Base-by-base conservation (phyloP, 768 basidiomycete genomes). In the Symmetrospora coprosmae region DNA sequence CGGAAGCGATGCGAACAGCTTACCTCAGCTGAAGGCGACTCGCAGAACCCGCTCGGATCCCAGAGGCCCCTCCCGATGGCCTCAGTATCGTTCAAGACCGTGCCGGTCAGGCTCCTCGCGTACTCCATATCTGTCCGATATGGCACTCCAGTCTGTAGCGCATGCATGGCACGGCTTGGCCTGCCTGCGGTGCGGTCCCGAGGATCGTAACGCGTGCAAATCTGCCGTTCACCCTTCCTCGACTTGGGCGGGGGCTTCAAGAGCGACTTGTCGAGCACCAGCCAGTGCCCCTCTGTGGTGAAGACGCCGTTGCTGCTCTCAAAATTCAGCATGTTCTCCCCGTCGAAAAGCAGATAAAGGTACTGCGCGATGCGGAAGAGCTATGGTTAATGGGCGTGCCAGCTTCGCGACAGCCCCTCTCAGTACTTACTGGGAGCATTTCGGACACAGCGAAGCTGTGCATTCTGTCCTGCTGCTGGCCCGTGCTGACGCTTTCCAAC, bases 241-340 rank as follows among this genome's bases (percentile, higher is more conserved):
- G 52, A 58, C 30, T 41, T 34, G 8, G 53, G 35, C n/a, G 40
- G 9, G 30, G 31, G 45, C 0, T 40, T 78, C 28, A 85, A 74
- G 49, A 79, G 75, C 45, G 79, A 68, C 37, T 67, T 71, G 1
- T 80, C 81, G 19, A 94, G 78, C 11, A 77, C 77, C 41, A 99
- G 76, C 25, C 88, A 78, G 70, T 99, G 94, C 0, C 92, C 94
- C 72, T 97, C 94, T 0, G 94, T 99, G 5, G 90, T 87, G 70
- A 94, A 85, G 9, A 97, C 86, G 64, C 83, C 85, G 71, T 89
- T 86, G 0, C 85, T 85, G 69, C 86, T 83, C 66, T 86, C 83
- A 2, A 70, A 73, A 67, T 88, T 81, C 25, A 90, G 68, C 0
- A 77, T 77, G 65, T 87, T 87, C 6, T 81, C 80, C 73, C 90